Conservation (phyloP, 2,329 filamentous ascomycete genomes). For the Proliferodiscus dingleyae region DNA sequence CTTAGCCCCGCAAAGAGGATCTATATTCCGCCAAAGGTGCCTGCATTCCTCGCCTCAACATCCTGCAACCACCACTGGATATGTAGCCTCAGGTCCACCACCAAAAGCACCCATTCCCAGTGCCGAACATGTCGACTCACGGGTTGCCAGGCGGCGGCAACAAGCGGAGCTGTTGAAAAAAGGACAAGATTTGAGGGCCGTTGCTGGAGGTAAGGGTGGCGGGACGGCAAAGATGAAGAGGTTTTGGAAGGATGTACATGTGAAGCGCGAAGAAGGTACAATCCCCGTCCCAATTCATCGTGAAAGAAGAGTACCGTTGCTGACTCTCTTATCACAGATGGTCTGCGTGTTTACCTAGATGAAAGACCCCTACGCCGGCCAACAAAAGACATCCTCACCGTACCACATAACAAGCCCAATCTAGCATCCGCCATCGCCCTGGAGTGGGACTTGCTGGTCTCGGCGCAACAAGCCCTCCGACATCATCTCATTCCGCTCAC, state of each 20-base stretch:
- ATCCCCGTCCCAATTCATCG: slow-evolving; percentile 2
- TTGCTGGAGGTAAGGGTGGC: slow-evolving; percentile 34
- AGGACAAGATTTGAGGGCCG: slow-evolving; percentile 44
- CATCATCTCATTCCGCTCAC: slow-evolving; percentile 89
- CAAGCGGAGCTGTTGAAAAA: slow-evolving; percentile 52
- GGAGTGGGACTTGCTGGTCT: slow-evolving; percentile 86
- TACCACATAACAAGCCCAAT: slow-evolving; percentile 72
- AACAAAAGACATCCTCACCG: slow-evolving; percentile 63
- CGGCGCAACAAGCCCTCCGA: slow-evolving; percentile 77
- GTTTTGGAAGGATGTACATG: slow-evolving; percentile 83
- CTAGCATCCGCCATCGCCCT: slow-evolving; percentile 81
- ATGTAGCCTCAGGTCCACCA: slow-evolving; percentile 55
- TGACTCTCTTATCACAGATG: slow-evolving; percentile 18
- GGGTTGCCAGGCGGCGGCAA: slow-evolving; percentile 46
- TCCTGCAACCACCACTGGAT: slow-evolving; percentile 34
- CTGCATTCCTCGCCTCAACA: slow-evolving; percentile 24
- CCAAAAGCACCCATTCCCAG: slow-evolving; percentile 49
- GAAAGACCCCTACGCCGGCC: slow-evolving; percentile 72
- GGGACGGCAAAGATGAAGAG: slow-evolving; percentile 53
- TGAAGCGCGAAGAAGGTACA: slow-evolving; percentile 62
- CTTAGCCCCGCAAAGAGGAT: no score
- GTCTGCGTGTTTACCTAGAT: slow-evolving; percentile 66
- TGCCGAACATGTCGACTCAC: slow-evolving; percentile 32
- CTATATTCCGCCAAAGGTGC: slow-evolving; percentile 5
- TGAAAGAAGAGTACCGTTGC: not conserved